Base-by-base conservation (phyloP, 805 yeast species). In the Grigorovia humatica region DNA sequence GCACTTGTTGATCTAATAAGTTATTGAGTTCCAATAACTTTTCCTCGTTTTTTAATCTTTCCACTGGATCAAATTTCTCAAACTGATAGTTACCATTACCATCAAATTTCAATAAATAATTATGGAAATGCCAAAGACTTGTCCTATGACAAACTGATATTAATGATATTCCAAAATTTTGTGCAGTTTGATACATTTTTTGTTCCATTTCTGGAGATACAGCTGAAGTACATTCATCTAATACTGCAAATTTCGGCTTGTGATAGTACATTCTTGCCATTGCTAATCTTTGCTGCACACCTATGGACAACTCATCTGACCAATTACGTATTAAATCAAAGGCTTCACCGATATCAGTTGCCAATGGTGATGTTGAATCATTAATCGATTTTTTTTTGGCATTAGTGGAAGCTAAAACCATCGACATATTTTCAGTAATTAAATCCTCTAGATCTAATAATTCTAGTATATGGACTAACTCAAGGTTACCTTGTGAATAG, bases 191-290 rank as follows among this genome's bases (percentile, higher is more conserved):
- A 62, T 90, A 90, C 87, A 91, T 89, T 59, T 83, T 81, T 55
- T 85, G 88, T 65, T 90, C 98, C 80, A 89, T 83, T 54, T 85
- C 86, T 11, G 93, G 87, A 0, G 96, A 83, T 1, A 90, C 95
- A 1, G 96, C 91, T 3, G 96, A 88, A 0, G 98, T 90, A 68
- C 96, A 90, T 71, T 90, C 98, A 70, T 90, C 98, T 57, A 90
- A 73, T 27, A 90, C 96, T 0, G 98, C 98, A 74, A 89, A 90
- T 66, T 81, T 85, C 1, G 98, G 98, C 60, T 78, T 77, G 67
- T 90, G 96, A 64, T 89, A 90, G 64, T 86, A 90, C 68, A 90
- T 74, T 61, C 97, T 77, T 2, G 95, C 96, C 85, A 91, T 83
- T 13, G 96, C 96, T 56, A 90, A 74, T 59, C 96, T 74, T 66